Base-by-base conservation (phyloP, 176 grass and related monocot species). In the Tillandsia fasciculata region DNA sequence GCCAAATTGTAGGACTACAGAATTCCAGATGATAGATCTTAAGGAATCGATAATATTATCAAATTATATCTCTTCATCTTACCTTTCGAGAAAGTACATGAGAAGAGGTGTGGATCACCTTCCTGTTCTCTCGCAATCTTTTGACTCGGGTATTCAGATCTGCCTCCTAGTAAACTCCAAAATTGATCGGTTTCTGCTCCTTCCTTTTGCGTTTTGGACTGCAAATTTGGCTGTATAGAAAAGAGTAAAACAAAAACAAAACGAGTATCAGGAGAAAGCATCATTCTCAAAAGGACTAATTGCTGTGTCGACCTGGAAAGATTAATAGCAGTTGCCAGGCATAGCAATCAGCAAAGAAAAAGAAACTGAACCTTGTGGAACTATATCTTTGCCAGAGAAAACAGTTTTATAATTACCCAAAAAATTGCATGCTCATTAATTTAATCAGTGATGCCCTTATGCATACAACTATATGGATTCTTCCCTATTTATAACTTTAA, bases 111-210 rank as follows among this genome's bases (percentile, higher is more conserved):
- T 18, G 94, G 87, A 17, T 99, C 89, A 63, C 87, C 83, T 90
- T 99, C 94, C 52, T 75, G 66, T 59, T 93, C 89, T 82, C 73
- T 90, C 77, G 47, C 83, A 52, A 93, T 67, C 70, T 99, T 99
- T 65, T 99, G 72, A 86, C 86, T 93, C 0, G 80, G 74, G 69
- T 99, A 93, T 80, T 93, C 88, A 69, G 80, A 69, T 99, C 88
- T 93, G 47, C 82, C 89, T 64, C 89, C 94, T 49, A 99, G 73
- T 48, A 99, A 50, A 75, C 77, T 80, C 94, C 94, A 99, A 57
- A 99, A 99, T 61, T 90, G 87, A 64, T 99, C 89, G 0, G 82
- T 88, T 81, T 99, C 94, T 87, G 80, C 79, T 48, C 89, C 94
- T 70, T 99, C 94, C 57, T 88, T 99, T 68, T 84, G 94, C 52